Evolutionary conservation across 805 yeast species (phyloP).

Genomic region (Pichia manshurica): DNA sequence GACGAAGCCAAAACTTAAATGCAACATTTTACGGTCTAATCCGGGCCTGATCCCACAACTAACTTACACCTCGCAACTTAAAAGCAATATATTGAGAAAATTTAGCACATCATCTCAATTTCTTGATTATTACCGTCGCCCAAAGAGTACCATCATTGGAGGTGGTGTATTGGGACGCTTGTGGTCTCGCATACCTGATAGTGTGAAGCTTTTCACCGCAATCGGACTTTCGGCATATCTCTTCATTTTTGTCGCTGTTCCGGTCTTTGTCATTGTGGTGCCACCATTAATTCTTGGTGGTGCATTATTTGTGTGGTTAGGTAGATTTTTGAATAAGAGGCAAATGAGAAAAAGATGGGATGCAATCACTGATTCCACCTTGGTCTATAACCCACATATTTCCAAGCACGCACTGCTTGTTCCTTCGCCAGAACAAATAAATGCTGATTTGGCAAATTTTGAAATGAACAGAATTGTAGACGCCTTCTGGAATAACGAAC

Average conservation of each 20-base stretch:
- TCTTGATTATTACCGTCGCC: slow-evolving; percentile 18
- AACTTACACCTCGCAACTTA: background rate
- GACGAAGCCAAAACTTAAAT: background rate
- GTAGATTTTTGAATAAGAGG: slow-evolving; percentile 11
- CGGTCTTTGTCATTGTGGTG: slow-evolving; percentile 26
- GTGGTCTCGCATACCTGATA: slow-evolving; percentile 26
- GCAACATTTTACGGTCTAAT: background rate
- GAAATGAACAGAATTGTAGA: slow-evolving; percentile 27
- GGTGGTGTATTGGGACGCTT: slow-evolving; percentile 13
- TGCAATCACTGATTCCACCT: slow-evolving; percentile 21
- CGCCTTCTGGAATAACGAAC: slow-evolving; percentile 29
- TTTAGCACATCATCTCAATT: background rate
- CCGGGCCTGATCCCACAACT: slow-evolving; percentile 1
- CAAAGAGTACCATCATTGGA: slow-evolving; percentile 19
- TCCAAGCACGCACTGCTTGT: slow-evolving; percentile 11
- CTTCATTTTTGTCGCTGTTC: slow-evolving; percentile 30
- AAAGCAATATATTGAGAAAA: background rate
- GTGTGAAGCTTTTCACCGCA: slow-evolving; percentile 23
- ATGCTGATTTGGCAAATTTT: slow-evolving; percentile 27
- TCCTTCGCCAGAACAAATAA: slow-evolving; percentile 26
- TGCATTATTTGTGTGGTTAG: slow-evolving; percentile 15
- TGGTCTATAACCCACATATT: slow-evolving; percentile 21
- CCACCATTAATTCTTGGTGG: slow-evolving; percentile 31
- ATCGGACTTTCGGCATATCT: slow-evolving; percentile 25
- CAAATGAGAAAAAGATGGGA: slow-evolving; percentile 22